These are phyloP conservation scores for Xylaria acuta DNA, from an alignment of 495 filamentous ascomycete species.

Conservation along the genomic window DNA sequence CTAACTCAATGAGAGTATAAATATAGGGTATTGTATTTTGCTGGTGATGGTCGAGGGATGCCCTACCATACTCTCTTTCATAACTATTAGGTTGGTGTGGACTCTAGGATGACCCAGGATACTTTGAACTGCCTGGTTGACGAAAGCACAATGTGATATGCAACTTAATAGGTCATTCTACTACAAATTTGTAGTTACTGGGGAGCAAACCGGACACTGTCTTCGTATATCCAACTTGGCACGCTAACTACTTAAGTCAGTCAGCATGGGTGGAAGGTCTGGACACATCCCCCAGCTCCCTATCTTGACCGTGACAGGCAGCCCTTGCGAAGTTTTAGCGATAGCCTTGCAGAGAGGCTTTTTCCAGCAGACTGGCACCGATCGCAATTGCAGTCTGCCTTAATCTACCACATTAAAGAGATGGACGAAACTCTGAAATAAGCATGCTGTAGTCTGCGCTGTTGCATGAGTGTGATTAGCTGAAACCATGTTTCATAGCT, in stretches of 20 bases:
- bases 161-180: neutral
- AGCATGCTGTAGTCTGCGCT: neutral
- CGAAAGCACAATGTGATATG: neutral
- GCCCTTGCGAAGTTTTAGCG: neutral
- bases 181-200: neutral
- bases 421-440: neutral
- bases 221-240: neutral
- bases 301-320: neutral
- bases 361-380: neutral
- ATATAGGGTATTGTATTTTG: neutral
- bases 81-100: neutral
- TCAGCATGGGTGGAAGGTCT: neutral
- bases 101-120: neutral
- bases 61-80: neutral
- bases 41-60: neutral
- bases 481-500: conserved; percentile 6
- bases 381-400: neutral
- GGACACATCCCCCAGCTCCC: neutral
- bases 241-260: neutral
- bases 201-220: neutral
- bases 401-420: neutral
- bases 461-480: neutral
- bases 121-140: neutral
- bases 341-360: conserved; percentile 2
- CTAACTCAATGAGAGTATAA: neutral